Evolutionary conservation across 805 yeast species (phyloP).

Genomic region (Blastobotrys attinorum): DNA sequence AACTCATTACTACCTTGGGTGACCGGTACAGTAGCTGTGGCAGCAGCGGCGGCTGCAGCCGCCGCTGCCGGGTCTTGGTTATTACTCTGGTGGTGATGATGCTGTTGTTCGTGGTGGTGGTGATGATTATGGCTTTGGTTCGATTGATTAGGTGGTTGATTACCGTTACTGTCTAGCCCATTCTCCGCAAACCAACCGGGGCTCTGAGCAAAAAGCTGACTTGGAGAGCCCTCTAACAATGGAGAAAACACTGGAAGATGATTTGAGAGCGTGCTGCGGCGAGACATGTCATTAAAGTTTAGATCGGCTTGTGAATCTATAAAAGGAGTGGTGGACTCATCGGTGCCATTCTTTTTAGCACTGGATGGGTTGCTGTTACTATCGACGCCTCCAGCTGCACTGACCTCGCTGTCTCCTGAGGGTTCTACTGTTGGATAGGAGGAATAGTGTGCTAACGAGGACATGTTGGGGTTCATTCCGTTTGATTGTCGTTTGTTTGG

Average conservation of each 20-base stretch:
- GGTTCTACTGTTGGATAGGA: background rate
- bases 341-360: background rate
- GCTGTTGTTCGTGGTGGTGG: too few species aligned
- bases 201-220: background rate
- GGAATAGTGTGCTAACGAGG: slow-evolving; percentile 1
- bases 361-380: background rate
- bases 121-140: too few species aligned
- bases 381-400: background rate
- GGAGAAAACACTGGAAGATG: slow-evolving; percentile 1
- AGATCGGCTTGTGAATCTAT: background rate
- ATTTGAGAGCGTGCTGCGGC: background rate
- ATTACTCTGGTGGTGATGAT: too few species aligned
- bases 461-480: background rate
- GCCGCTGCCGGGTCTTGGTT: background rate
- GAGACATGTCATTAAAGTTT: background rate
- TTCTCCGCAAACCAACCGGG: background rate
- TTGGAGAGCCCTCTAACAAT: background rate
- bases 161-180: background rate
- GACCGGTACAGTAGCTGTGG: background rate
- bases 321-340: background rate
- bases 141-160: too few species aligned
- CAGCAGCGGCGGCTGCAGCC: background rate
- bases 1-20: background rate
- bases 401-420: background rate
- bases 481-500: background rate